Base-by-base conservation (phyloP, 495 filamentous ascomycete genomes). In the Hyphodiscus hymeniophilus region DNA sequence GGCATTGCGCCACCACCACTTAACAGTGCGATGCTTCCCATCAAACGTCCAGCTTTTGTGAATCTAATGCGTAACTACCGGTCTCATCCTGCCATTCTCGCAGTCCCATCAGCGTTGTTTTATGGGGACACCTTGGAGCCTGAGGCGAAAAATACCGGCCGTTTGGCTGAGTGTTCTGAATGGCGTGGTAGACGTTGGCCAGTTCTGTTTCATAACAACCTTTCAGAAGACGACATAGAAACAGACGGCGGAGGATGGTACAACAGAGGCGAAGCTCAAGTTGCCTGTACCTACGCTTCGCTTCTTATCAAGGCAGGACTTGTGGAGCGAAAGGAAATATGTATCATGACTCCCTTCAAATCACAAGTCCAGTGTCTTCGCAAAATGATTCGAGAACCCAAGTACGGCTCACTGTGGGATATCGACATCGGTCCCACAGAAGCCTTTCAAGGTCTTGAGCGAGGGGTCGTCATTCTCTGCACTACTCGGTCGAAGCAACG, bases 41-140 rank as follows among this genome's bases (percentile, higher is more conserved):
- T 61, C 15, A 48, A 66, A 12, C 66, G 66, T 5, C 71, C 75
- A 22, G 61, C 74, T 1, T 79, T 79, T 48, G 60, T 69, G 28
- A 76, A 77, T 40, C 63, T 80, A 0, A 67, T 71, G n/a, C 63
- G 70, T n/a, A 80, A 80, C 54, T 79, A 79, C 55, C 70, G 76
- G 38, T 77, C 74, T 16, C 76, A 80, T 51, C 70, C 73, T 3
- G 66, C 76, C 36, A 78, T 80, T 51, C 57, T 80, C 17, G 69
- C 74, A 1, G 62, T 75, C 13, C 74, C 75, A 5, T 74, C 68
- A 7, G 48, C 61, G 0, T 62, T 78, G 12, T 79, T 77, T 56
- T 80, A 80, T 54, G 38, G 63, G 51, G 68, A 79, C 50, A 79
- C 74, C 0, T 62, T 80, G 2, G 63, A 73, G 8, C 64, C 74